Percentiles rank a stretch among this genome's conserved stretches.
Evolutionary conservation across 805 yeast genomes (phyloP).

Genomic region (Ogataea pignaliae): DNA sequence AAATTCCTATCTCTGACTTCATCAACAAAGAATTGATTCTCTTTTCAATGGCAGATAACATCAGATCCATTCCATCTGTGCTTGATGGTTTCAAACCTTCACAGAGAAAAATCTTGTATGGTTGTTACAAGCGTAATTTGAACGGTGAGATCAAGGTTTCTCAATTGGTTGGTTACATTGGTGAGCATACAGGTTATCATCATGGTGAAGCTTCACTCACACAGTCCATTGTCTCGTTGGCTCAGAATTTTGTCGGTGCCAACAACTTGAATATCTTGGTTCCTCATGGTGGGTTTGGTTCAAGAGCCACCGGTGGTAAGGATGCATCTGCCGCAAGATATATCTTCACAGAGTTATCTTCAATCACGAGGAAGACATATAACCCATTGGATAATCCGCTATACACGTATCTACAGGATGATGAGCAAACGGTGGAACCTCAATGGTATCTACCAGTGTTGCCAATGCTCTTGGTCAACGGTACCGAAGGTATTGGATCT

Average conservation of each 20-base stretch:
- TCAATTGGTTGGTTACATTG: constrained; percentile 83
- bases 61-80: constrained; percentile 90
- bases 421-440: constrained; percentile 91
- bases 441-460: constrained; percentile 92
- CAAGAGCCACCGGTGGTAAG: constrained; percentile 95
- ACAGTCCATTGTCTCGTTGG: constrained; percentile 89
- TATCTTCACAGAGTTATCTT: constrained; percentile 79
- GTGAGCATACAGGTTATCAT: constrained; percentile 88
- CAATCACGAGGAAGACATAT: constrained; percentile 72
- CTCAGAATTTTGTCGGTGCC: constrained; percentile 92
- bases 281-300: constrained; percentile 96
- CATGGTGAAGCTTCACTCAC: constrained; percentile 89
- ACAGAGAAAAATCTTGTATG: constrained; percentile 88
- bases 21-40: constrained; percentile 92
- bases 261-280: constrained; percentile 79
- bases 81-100: constrained; percentile 97
- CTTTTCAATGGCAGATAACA: constrained; percentile 94
- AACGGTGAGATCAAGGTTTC: constrained; percentile 81
- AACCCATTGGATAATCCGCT: constrained; percentile 77
- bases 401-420: constrained; percentile 79
- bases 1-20: constrained; percentile 88
- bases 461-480: constrained; percentile 93
- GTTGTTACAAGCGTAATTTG: constrained; percentile 79
- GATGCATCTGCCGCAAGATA: constrained; percentile 98
- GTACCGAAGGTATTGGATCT: constrained; percentile 97